These are phyloP conservation scores for Peronospora belbahrii DNA, from an alignment of 352 stramenopile genomes.

Conservation along the genomic window DNA sequence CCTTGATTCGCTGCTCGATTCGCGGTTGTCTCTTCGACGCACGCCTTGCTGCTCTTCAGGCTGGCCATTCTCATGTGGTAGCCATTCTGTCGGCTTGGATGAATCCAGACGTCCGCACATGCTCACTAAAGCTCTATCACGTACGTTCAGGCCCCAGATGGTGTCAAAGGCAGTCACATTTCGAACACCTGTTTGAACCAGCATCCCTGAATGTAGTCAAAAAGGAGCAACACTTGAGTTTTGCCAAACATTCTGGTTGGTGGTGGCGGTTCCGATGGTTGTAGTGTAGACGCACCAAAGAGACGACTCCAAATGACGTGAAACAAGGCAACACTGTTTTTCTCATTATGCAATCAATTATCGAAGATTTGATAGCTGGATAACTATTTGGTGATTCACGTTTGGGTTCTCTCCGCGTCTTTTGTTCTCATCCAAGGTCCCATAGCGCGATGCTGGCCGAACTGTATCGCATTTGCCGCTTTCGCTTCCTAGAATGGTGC, in stretches of 20 bases:
- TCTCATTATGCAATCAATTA: no score
- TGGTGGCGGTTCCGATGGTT: constrained; percentile 23
- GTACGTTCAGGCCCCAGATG: constrained; percentile 9
- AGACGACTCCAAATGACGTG: no score
- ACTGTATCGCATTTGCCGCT: constrained; percentile 11
- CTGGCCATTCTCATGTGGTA: constrained; percentile 20
- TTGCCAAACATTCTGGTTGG: constrained; percentile 9
- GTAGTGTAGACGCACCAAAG: constrained; percentile 3
- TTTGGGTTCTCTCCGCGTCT: background rate
- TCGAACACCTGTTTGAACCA: background rate
- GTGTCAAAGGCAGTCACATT: constrained; percentile 21
- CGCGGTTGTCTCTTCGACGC: constrained; percentile 31
- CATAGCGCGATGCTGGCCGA: constrained; percentile 1
- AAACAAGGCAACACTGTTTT: constrained; percentile 5
- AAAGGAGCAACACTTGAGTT: constrained; percentile 10
- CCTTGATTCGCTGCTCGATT: constrained; percentile 28
- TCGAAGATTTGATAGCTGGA: constrained; percentile 1
- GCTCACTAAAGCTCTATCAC: constrained; percentile 17
- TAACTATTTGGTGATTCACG: background rate
- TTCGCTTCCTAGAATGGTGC: background rate
- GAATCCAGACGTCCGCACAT: constrained; percentile 24
- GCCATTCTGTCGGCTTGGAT: constrained; percentile 21
- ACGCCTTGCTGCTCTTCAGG: constrained; percentile 21
- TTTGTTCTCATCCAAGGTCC: constrained; percentile 11
- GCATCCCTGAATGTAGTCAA: background rate